phyloP scores from a whole-genome alignment of 495 filamentous ascomycete species.

The Aspergillus haitiensis region DNA sequence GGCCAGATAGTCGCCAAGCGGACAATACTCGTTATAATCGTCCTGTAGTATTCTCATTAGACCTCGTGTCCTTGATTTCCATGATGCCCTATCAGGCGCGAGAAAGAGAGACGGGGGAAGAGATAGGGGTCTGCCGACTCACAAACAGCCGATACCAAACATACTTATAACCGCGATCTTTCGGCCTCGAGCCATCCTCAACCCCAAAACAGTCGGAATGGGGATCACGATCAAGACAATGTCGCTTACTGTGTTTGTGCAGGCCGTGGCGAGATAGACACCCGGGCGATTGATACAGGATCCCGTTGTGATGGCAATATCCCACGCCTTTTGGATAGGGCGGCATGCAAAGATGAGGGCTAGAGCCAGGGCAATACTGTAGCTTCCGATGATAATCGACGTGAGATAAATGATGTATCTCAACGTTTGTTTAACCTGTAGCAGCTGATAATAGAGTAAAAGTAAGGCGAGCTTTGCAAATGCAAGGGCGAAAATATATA shows the following conservation, averaged over 20 bases:
- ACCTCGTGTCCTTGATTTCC: conserved; percentile 15
- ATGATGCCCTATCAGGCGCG: not conserved
- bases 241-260: conserved; percentile 43
- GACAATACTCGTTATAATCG: conserved; percentile 31
- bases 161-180: conserved; percentile 26
- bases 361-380: conserved; percentile 32
- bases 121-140: not conserved
- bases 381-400: conserved; percentile 25
- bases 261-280: conserved; percentile 39
- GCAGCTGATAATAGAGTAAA: conserved; percentile 31
- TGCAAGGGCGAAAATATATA: conserved; percentile 34
- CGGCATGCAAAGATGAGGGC: conserved; percentile 42
- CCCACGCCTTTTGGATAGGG: conserved; percentile 39
- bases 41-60: conserved; percentile 28
- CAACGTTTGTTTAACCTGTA: conserved; percentile 19
- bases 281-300: conserved; percentile 34
- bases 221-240: conserved; percentile 39
- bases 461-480: conserved; percentile 33
- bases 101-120: conserved; percentile 6
- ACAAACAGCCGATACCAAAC: conserved; percentile 32
- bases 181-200: conserved; percentile 25
- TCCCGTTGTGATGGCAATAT: conserved; percentile 26
- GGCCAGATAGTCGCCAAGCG: conserved; percentile 28
- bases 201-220: conserved; percentile 28
- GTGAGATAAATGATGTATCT: conserved; percentile 20